A percentile compares a stretch with the other conserved stretches of the same genome.
Conservation (phyloP, 2,329 filamentous ascomycete genomes). For the Shiraia bambusicola region DNA sequence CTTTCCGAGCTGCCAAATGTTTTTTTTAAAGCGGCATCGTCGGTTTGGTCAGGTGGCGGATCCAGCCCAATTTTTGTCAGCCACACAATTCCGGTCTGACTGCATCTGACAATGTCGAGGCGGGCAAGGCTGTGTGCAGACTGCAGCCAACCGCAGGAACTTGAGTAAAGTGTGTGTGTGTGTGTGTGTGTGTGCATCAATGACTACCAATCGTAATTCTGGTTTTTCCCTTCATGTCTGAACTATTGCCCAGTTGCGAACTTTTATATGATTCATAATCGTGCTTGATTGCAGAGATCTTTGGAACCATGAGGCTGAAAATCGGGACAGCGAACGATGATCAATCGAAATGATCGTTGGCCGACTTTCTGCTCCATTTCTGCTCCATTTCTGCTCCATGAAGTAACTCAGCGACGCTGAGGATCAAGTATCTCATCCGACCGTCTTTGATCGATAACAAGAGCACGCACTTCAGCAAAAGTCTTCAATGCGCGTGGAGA, state of each 20-base stretch:
- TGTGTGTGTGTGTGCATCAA: slow-evolving; percentile 19
- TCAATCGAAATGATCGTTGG: no score
- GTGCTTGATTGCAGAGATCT: no score
- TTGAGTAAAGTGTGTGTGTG: neutral
- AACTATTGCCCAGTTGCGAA: slow-evolving; percentile 18
- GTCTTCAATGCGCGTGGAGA: no score
- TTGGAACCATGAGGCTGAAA: no score
- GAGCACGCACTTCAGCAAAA: no score
- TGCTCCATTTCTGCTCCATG: no score
- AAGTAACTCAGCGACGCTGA: no score
- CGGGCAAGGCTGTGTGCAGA: slow-evolving; percentile 12
- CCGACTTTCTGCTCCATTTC: no score
- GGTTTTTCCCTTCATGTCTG: slow-evolving; percentile 16
- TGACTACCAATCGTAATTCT: slow-evolving; percentile 24
- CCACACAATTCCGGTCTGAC: slow-evolving; percentile 12
- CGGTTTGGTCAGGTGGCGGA: slow-evolving; percentile 9
- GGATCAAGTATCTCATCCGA: no score
- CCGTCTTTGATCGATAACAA: no score
- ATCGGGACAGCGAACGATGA: no score
- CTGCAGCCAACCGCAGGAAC: slow-evolving; percentile 10
- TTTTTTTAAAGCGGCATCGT: slow-evolving; percentile 7
- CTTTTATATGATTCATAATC: slow-evolving; percentile 22
- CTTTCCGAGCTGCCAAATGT: neutral
- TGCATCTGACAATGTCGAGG: slow-evolving; percentile 5
- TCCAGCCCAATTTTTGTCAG: slow-evolving; percentile 22